phyloP scores from a whole-genome alignment of 768 basidiomycete genomes.

The Lyophyllum semitale region DNA sequence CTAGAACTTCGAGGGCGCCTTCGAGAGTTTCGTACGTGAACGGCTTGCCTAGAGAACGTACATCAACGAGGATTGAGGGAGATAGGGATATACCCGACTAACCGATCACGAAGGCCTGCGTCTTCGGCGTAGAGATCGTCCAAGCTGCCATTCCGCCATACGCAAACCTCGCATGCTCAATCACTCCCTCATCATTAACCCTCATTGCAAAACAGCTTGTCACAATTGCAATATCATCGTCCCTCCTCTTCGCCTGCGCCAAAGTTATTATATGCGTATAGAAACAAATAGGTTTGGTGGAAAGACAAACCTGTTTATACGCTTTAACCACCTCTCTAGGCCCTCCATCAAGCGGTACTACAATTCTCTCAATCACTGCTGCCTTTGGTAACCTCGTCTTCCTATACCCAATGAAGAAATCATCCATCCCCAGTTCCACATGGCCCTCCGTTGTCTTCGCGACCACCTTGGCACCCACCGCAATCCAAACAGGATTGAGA shows the following conservation, averaged over 20 bases:
- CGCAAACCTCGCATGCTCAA: conserved; percentile 13
- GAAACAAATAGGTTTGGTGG: background rate
- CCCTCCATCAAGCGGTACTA: conserved; percentile 16
- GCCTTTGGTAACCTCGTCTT: conserved; percentile 12
- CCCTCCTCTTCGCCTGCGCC: conserved; percentile 11
- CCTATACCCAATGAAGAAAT: conserved; percentile 17
- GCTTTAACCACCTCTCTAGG: conserved; percentile 15
- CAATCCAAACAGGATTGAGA: conserved; percentile 18
- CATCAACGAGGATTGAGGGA: background rate
- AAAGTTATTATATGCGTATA: background rate
- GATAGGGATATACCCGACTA: background rate
- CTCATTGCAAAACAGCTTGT: conserved; percentile 15
- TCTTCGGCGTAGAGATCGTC: conserved; percentile 14
- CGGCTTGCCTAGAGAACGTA: background rate
- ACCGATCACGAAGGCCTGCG: conserved; percentile 12
- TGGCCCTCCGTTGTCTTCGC: conserved; percentile 1
- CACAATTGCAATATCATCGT: conserved; percentile 19
- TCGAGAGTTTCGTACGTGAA: conserved; percentile 12
- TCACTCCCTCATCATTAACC: conserved; percentile 5
- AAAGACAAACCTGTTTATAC: conserved; percentile 14
- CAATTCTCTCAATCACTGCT: conserved; percentile 13
- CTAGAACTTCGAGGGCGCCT: conserved; percentile 6
- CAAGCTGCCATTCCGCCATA: conserved; percentile 19
- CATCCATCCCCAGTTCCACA: conserved; percentile 13
- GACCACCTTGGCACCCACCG: conserved; percentile 7